These are phyloP conservation scores for Hypoxylon subgilvum DNA, from an alignment of 495 filamentous ascomycete species.

Conservation along the genomic window DNA sequence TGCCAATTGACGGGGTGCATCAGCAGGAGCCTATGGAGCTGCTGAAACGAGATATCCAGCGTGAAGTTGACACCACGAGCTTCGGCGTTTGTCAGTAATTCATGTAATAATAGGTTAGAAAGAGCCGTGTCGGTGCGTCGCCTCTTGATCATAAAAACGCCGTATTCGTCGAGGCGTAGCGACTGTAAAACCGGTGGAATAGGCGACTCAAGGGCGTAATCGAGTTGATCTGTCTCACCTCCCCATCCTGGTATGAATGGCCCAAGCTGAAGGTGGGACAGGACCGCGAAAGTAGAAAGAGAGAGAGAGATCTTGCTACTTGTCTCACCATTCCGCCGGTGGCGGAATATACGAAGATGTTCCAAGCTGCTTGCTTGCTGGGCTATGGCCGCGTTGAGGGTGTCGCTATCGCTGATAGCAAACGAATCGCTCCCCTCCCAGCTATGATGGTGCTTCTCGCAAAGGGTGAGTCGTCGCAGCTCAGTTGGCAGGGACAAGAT, in stretches of 20 bases:
- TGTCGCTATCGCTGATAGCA: constrained; percentile 4
- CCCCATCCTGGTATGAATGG: not conserved
- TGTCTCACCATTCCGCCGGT: not conserved
- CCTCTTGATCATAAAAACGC: not conserved
- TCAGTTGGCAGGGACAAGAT: constrained; percentile 17
- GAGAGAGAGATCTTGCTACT: constrained; percentile 6
- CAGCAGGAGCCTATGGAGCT: not conserved
- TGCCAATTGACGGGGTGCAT: not conserved
- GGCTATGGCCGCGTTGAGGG: constrained; percentile 17
- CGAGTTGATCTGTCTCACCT: not conserved
- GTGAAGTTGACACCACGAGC: constrained; percentile 1
- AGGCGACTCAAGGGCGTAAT: not conserved
- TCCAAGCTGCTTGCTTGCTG: constrained; percentile 18
- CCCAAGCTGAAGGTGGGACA: constrained; percentile 23
- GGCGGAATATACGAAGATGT: constrained; percentile 6
- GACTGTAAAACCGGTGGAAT: constrained; percentile 8
- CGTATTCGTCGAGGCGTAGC: constrained; percentile 8
- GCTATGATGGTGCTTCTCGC: constrained; percentile 11
- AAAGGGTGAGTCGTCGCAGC: constrained; percentile 1
- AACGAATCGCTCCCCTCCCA: not conserved
- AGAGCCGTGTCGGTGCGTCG: not conserved
- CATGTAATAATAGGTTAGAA: constrained; percentile 2
- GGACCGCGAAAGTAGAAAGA: constrained; percentile 17
- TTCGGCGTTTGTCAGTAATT: constrained; percentile 16
- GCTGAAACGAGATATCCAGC: constrained; percentile 15